Evolutionary conservation across 177 flowering plant genomes (phyloP), one percentile per base, ranked within the genome.

Genomic region (Vitis hybrid): DNA sequence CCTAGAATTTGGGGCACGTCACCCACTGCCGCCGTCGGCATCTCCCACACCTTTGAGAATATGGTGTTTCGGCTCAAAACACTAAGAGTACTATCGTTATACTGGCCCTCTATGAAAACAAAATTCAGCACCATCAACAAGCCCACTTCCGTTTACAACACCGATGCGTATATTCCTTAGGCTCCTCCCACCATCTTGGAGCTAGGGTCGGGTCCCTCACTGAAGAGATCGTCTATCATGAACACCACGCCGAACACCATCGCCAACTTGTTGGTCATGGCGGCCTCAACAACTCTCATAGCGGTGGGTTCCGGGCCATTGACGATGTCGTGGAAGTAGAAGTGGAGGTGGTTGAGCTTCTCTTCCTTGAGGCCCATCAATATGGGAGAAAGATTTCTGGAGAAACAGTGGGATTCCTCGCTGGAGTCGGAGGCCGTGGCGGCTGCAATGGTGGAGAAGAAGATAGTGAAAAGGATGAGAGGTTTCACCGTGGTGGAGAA

Each of bases 21-120:
- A 27, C 41, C 83, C 87, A 30, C 70, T 79, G 8, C 87, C 85
- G 2, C 85, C 87, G 14, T 64, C 64, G 87, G 83, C 72, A 84
- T 58, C 77, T 84, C 87, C 51, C 85, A 72, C 51, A 82, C 79
- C 9, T 17, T 21, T 6, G 73, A 65, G 4, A 73, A 46, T 11
- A 76, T 68, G 1, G 70, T 0, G 70, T 84, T 79, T n/a, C 83
- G 68, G 2, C 84, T 84, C 17, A 81, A 48, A 9, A 84, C 24
- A 20, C 79, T 27, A 0, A 27, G 27, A 27, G 27, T 24, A 65
- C 84, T 84, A 2, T 84, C 84, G 46, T 81, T 83, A 9, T 67
- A 81, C 64, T 83, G 64, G 17, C 84, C 84, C 30, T 74, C 83
- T 59, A 64, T 17, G 78, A 83, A 83, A 13, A 41, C 77, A 18